Evolutionary conservation across 306 rosid species (phyloP).

Genomic region (Acacia confusa): DNA sequence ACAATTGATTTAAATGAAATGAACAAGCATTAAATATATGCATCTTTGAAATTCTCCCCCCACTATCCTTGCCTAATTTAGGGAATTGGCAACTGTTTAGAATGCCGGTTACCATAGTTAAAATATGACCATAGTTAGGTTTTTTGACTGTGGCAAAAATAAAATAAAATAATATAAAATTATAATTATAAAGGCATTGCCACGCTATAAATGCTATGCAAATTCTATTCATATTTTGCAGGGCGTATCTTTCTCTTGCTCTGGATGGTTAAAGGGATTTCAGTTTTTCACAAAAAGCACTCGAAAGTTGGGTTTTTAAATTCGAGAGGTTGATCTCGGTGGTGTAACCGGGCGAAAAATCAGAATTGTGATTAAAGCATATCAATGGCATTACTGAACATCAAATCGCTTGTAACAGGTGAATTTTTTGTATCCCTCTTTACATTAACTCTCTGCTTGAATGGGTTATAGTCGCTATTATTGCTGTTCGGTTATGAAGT

Average conservation of each 20-base stretch:
- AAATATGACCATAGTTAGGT: slow-evolving; percentile 37
- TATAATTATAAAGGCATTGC: not conserved
- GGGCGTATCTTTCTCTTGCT: not conserved
- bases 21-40: not conserved
- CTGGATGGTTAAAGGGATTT: not conserved
- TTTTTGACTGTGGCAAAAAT: slow-evolving; percentile 20
- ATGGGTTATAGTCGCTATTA: not conserved
- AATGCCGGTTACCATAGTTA: slow-evolving; percentile 31
- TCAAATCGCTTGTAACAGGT: slow-evolving; percentile 35
- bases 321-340: not conserved
- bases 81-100: slow-evolving; percentile 14
- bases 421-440: slow-evolving; percentile 22
- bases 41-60: slow-evolving; percentile 5
- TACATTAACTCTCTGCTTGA: slow-evolving; percentile 22
- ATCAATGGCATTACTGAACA: slow-evolving; percentile 34
- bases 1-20: not conserved
- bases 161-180: not conserved
- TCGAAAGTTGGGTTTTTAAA: not conserved
- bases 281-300: slow-evolving; percentile 2
- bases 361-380: slow-evolving; percentile 32
- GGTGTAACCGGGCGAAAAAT: not conserved
- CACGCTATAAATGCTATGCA: not conserved
- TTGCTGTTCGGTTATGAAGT: not conserved
- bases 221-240: not conserved
- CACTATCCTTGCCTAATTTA: not conserved